These are phyloP conservation scores for Cadophora sp. DNA, from an alignment of 2,329 filamentous ascomycete species.

Conservation along the genomic window DNA sequence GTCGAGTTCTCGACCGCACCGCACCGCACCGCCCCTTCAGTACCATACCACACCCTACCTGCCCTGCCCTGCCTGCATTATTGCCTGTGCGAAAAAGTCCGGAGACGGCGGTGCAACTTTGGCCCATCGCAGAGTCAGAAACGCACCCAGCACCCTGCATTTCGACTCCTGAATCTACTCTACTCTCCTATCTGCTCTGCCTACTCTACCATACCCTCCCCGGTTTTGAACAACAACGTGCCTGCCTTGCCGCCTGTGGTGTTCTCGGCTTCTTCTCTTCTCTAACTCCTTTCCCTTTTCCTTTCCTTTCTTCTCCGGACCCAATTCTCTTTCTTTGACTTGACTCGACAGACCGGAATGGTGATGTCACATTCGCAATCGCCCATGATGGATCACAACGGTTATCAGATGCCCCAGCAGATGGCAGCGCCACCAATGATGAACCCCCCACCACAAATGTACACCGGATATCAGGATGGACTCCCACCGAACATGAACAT, in stretches of 20 bases:
- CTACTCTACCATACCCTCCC: too few relatives aligned
- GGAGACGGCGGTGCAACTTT: conserved; percentile 20
- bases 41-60: too few relatives aligned
- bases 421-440: conserved; percentile 66
- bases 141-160: conserved; percentile 1
- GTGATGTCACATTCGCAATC: conserved; percentile 32
- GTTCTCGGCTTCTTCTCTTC: background rate
- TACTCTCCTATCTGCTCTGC: background rate
- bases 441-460: conserved; percentile 74
- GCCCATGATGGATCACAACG: conserved; percentile 45
- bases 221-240: background rate
- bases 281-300: background rate
- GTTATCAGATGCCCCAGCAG: conserved; percentile 64
- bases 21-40: too few relatives aligned
- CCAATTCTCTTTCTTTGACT: background rate
- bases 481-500: conserved; percentile 61
- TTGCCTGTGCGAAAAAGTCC: background rate
- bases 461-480: conserved; percentile 68
- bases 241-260: background rate
- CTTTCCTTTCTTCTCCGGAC: background rate
- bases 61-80: too few relatives aligned
- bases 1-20: too few relatives aligned
- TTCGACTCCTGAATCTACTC: conserved; percentile 6
- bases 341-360: conserved; percentile 13
- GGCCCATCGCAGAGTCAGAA: conserved; percentile 9